Evolutionary conservation across 495 filamentous ascomycete genomes (phyloP), one percentile per base, ranked within the genome.

Genomic region (Penicillium arizonense): DNA sequence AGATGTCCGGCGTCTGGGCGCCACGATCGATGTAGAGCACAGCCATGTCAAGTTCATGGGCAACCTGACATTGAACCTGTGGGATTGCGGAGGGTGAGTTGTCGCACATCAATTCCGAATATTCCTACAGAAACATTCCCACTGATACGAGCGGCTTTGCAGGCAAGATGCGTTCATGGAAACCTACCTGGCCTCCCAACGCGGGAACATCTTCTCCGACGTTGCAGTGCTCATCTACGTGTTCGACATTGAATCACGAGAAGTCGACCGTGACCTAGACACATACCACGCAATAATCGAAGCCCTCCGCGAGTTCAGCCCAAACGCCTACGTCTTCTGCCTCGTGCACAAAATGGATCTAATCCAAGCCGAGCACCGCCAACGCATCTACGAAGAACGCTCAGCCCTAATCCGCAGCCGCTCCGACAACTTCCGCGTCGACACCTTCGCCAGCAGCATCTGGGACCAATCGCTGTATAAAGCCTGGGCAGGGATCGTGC

Each of bases 391-490:
- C 70, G 82, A 89, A 49, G 87, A 93, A 55, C 83, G 89, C 41
- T 83, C 86, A 5, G 72, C 77, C 16, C 73, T 91, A 24, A 88
- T 98, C 56, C 80, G 84, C 45, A 78, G 82, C 54, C 87, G 88
- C 58, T 88, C 86, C n/a, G 81, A 84, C 37, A 78, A 86, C 14
- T 94, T 90, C 69, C 67, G 65, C 37, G 70, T 88, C 56, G 78
- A 85, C 52, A 82, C 88, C 55, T 97, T 93, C 64, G 89, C 90
- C 24, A 97, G 94, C 7, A 94, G 87, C 37, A 98, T 98, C 72
- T 98, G 94, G 94, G 94, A 98, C 67, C 92, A 98, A 69, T 91
- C 86, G 11, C 76, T 98, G n/a, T 98, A 98, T 76, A 93, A 91
- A 60, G 94, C 94, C 5, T 98, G 94, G 94, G 94, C 95, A 0